Percentiles rank a stretch among this genome's conserved stretches.
phyloP scores from a whole-genome alignment of 2,329 filamentous ascomycete genomes.

The Pseudomassariella vexata region DNA sequence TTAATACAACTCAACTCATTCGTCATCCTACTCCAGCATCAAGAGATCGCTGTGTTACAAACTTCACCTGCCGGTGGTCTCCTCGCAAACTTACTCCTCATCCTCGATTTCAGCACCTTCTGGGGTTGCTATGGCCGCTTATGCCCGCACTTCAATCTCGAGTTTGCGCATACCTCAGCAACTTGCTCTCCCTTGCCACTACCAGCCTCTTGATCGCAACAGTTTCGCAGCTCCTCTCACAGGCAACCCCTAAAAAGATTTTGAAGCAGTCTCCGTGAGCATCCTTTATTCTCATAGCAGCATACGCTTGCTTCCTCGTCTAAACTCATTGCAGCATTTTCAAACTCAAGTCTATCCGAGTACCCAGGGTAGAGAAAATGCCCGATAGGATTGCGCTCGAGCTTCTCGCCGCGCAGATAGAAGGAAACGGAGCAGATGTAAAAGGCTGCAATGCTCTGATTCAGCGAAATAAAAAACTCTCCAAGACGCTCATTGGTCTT shows the following conservation, averaged over 20 bases:
- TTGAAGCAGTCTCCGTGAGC: conserved; percentile 2
- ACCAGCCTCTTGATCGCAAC: conserved; percentile 3
- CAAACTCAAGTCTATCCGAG: too few species aligned
- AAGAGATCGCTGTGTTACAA: not conserved
- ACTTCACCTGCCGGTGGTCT: not conserved
- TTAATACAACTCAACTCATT: not conserved
- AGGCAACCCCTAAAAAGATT: not conserved
- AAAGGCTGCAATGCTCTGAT: not conserved
- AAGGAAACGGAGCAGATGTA: too few species aligned
- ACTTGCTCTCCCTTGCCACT: not conserved
- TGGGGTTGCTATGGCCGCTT: not conserved
- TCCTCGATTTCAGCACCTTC: not conserved
- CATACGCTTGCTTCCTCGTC: not conserved
- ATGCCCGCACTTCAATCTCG: not conserved
- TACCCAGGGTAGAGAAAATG: too few species aligned
- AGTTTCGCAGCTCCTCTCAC: conserved; percentile 1
- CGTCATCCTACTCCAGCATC: not conserved
- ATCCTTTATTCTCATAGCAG: not conserved
- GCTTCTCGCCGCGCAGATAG: too few species aligned
- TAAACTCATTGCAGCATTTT: not conserved
- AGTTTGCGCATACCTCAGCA: not conserved
- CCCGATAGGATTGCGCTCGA: too few species aligned
- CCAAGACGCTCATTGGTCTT: conserved; percentile 1
- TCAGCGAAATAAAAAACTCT: not conserved
- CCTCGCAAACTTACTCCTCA: conserved; percentile 1